Conservation (phyloP, 2,329 filamentous ascomycete species). For the Mollisia scopiformis region DNA sequence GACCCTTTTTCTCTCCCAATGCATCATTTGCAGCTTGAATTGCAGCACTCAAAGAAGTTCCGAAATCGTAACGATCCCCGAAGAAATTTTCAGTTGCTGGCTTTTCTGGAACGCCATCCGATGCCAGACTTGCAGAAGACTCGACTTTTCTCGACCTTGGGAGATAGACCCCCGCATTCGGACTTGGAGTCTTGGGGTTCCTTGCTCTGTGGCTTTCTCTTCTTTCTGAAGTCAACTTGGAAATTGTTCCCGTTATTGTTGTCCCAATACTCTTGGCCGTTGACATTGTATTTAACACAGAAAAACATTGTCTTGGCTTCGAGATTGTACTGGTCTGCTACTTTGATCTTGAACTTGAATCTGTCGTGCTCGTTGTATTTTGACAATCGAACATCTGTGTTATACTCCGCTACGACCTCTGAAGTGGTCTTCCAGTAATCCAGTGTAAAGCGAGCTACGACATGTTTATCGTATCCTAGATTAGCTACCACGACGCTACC, state of each 20-base stretch:
- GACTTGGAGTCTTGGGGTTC: constrained; percentile 60
- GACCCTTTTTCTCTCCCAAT: constrained; percentile 58
- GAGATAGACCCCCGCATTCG: constrained; percentile 61
- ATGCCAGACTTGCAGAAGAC: constrained; percentile 59
- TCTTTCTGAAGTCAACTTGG: constrained; percentile 91
- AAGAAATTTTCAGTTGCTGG: constrained; percentile 71
- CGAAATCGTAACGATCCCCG: constrained; percentile 93
- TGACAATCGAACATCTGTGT: constrained; percentile 73
- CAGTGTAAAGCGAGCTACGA: constrained; percentile 89
- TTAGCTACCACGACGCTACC: constrained; percentile 87
- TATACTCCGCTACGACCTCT: constrained; percentile 88
- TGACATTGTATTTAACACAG: constrained; percentile 85
- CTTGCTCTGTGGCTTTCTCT: constrained; percentile 67
- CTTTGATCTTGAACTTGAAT: constrained; percentile 92
- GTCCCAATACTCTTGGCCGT: constrained; percentile 90
- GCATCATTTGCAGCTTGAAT: constrained; percentile 74
- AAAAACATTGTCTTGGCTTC: constrained; percentile 92
- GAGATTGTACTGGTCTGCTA: constrained; percentile 88
- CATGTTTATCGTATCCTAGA: constrained; percentile 83
- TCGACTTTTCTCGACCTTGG: constrained; percentile 73
- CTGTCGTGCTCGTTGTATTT: constrained; percentile 75
- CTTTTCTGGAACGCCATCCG: constrained; percentile 38
- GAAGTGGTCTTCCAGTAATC: constrained; percentile 99
- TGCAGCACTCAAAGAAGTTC: constrained; percentile 84
- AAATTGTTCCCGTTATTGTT: constrained; percentile 89